Conservation (phyloP, 1,284 basidiomycete genomes). For the Xerocomus nothofagi region DNA sequence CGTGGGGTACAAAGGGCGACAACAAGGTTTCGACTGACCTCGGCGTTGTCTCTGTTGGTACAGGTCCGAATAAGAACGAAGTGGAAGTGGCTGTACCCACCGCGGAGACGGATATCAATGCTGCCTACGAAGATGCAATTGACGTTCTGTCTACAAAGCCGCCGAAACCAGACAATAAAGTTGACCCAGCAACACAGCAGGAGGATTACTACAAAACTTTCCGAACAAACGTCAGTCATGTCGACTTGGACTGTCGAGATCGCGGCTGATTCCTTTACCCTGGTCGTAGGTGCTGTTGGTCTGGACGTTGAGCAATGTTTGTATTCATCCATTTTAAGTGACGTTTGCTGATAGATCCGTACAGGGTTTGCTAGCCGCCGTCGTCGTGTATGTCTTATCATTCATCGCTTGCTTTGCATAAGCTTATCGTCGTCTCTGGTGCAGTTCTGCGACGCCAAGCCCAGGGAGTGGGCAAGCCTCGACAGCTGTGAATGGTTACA, state of each 20-base stretch:
- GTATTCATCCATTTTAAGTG: constrained; percentile 18
- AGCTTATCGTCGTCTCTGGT: constrained; percentile 6
- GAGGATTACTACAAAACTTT: constrained; percentile 90
- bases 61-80: constrained; percentile 55
- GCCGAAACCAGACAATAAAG: constrained; percentile 64
- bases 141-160: constrained; percentile 74
- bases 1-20: constrained; percentile 92
- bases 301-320: constrained; percentile 83
- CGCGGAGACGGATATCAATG: constrained; percentile 84
- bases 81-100: constrained; percentile 83
- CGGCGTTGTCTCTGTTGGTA: constrained; percentile 68
- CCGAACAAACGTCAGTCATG: constrained; percentile 69
- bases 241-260: constrained; percentile 1
- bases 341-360: constrained; percentile 6
- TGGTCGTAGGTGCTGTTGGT: constrained; percentile 60
- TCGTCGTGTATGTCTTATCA: constrained; percentile 54
- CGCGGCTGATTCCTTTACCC: constrained; percentile 4
- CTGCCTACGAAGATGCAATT: constrained; percentile 83
- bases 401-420: background rate
- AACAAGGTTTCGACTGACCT: constrained; percentile 84
- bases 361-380: constrained; percentile 71
- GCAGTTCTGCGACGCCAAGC: constrained; percentile 50
- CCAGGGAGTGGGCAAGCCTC: constrained; percentile 38
- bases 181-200: constrained; percentile 68
- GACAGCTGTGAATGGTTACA: constrained; percentile 69